These are phyloP conservation scores for Fusarium veterinarium DNA, from an alignment of 2,329 filamentous ascomycete genomes.

Conservation along the genomic window DNA sequence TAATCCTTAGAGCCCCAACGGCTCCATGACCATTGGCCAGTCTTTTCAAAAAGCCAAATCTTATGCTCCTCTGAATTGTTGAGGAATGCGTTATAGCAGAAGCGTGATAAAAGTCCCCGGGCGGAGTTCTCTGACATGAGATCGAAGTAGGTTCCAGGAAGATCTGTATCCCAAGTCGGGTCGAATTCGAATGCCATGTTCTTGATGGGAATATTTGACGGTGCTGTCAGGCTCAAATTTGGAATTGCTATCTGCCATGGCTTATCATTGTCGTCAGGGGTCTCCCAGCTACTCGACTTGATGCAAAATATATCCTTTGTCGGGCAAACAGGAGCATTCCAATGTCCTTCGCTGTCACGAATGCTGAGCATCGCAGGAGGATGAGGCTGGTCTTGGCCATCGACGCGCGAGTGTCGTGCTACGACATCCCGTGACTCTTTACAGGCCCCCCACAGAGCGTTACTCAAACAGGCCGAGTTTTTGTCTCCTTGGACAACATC, in stretches of 20 bases:
- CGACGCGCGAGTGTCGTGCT: not conserved
- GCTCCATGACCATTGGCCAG: not conserved
- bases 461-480: no score
- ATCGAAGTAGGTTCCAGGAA: not conserved
- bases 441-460: no score
- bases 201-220: not conserved
- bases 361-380: not conserved
- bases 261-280: no score
- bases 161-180: not conserved
- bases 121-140: not conserved
- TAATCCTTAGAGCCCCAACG: no score
- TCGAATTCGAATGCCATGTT: not conserved
- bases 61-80: fast-evolving
- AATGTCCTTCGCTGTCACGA: fast-evolving
- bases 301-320: slow-evolving; percentile 2
- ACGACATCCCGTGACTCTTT: no score
- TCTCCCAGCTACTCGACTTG: not conserved
- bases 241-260: no score
- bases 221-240: no score
- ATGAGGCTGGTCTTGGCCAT: fast-evolving
- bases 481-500: no score
- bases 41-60: not conserved
- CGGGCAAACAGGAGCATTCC: not conserved
- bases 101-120: fast-evolving
- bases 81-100: not conserved